Percentiles rank a stretch among this genome's conserved stretches.
These are phyloP conservation scores for Obelidium mucronatum DNA, from an alignment of 192 early-diverging fungal species.

Conservation along the genomic window DNA sequence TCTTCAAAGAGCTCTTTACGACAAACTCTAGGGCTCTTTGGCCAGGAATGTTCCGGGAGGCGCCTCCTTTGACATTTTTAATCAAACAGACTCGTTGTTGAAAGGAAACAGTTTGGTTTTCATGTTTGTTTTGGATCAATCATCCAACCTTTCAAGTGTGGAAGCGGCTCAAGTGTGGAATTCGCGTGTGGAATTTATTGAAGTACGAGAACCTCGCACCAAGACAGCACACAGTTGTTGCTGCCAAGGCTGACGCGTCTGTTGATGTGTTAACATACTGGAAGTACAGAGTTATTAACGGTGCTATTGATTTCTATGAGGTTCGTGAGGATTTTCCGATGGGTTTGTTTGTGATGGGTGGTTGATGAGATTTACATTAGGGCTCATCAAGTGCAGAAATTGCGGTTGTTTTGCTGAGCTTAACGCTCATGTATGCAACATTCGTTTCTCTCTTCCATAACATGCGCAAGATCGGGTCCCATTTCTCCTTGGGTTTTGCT, in stretches of 20 bases:
- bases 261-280: conserved; percentile 1
- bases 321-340: too few species aligned
- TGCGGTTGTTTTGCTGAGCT: conserved; percentile 77
- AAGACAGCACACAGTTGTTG: neutral
- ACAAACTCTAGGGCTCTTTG: neutral
- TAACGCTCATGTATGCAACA: conserved; percentile 82
- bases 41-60: neutral
- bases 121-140: conserved; percentile 34
- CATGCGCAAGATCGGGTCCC: conserved; percentile 86
- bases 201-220: conserved; percentile 16
- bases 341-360: conserved; percentile 56
- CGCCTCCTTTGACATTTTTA: conserved; percentile 4
- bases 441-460: conserved; percentile 82
- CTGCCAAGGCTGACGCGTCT: neutral
- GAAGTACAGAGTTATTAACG: conserved; percentile 30
- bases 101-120: conserved; percentile 28
- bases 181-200: conserved; percentile 23
- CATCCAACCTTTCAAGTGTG: conserved; percentile 20
- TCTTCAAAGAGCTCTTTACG: neutral
- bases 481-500: conserved; percentile 69
- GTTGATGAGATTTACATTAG: conserved; percentile 31
- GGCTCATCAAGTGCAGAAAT: conserved; percentile 79
- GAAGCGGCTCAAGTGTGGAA: conserved; percentile 22
- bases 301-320: conserved; percentile 53
- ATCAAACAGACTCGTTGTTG: conserved; percentile 2